Percentiles rank a stretch among this genome's conserved stretches.
These are phyloP conservation scores for Lactifluus echinatus DNA, from an alignment of 768 basidiomycete genomes.

Conservation along the genomic window DNA sequence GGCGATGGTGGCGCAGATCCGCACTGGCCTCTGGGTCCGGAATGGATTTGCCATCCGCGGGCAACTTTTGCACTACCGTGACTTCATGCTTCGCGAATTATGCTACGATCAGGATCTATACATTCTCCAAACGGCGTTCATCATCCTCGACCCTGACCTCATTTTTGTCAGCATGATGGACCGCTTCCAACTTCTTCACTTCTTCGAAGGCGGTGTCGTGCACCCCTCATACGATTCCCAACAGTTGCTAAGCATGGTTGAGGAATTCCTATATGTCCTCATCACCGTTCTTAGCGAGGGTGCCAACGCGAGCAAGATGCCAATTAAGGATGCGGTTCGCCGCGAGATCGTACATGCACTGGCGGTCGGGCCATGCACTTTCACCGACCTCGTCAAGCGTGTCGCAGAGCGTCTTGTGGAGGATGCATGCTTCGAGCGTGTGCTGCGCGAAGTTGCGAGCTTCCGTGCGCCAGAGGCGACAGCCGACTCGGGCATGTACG, in stretches of 20 bases:
- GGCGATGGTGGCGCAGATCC: conserved; percentile 89
- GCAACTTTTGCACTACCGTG: conserved; percentile 91
- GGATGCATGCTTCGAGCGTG: conserved; percentile 70
- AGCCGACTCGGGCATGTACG: conserved; percentile 78
- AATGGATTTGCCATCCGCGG: conserved; percentile 95
- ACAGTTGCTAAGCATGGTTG: conserved; percentile 78
- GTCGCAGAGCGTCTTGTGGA: conserved; percentile 87
- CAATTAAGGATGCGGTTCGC: conserved; percentile 54
- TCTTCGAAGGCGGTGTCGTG: conserved; percentile 61
- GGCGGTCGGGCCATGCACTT: conserved; percentile 78
- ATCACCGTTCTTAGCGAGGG: conserved; percentile 83
- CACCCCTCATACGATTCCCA: conserved; percentile 56
- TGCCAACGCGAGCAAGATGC: conserved; percentile 60
- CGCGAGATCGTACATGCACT: conserved; percentile 88
- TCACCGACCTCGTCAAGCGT: conserved; percentile 84
- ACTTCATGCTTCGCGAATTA: conserved; percentile 89
- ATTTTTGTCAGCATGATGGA: conserved; percentile 84
- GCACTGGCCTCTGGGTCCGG: conserved; percentile 93
- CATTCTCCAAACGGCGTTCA: conserved; percentile 78
- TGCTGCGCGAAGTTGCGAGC: conserved; percentile 68
- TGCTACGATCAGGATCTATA: conserved; percentile 96
- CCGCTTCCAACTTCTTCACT: conserved; percentile 73
- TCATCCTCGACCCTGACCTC: conserved; percentile 66
- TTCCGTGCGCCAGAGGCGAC: conserved; percentile 76
- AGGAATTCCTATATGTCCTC: conserved; percentile 82